Evolutionary conservation across 176 grass and related monocot genomes (phyloP), one percentile per base, ranked within the genome.

Genomic region (Neostapfia colusana): DNA sequence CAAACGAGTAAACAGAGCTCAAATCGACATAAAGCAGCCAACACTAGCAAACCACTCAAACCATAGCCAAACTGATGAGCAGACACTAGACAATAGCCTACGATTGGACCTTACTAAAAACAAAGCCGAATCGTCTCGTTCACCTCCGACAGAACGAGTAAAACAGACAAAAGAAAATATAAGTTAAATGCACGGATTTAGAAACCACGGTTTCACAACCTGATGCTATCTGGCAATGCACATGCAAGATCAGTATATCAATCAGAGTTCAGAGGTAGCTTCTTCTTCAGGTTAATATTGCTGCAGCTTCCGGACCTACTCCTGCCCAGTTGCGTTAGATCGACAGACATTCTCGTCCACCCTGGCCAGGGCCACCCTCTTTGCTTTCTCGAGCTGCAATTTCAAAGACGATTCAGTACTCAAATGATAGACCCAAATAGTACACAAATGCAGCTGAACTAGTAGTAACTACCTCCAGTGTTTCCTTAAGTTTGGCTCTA

Each of bases 201-300:
- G 79, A 89, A 89, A 93, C 90, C 84, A 70, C 60, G 55, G 79
- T 89, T 68, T 89, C 87, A 84, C 70, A 85, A 82, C 83, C 70
- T 65, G 38, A 69, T 17, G 3, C 59, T 63, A 18, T 68, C 12
- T 61, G 9, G 20, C 72, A 77, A 9, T 16, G 71, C 59, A 75
- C 6, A 77, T 34, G 43, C 4, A 18, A 55, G 28, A 43, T 59
- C 40, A 41, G 4, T 59, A 13, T 23, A 13, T 44, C 20, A 56
- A 20, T 55, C 26, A 73, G 74, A 73, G 34, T 61, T 70, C 23
- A 37, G 56, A 82, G 13, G 64, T 15, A n/a, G 20, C 75, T 37
- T 17, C 41, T 28, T 49, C 45, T 50, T 39, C 45, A 8, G 38
- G 73, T 86, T 67, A 78, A 53, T 62, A 10, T 14, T 60, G 43